Conservation (phyloP, 169 alveolate species). For the Plasmodium sp. region DNA sequence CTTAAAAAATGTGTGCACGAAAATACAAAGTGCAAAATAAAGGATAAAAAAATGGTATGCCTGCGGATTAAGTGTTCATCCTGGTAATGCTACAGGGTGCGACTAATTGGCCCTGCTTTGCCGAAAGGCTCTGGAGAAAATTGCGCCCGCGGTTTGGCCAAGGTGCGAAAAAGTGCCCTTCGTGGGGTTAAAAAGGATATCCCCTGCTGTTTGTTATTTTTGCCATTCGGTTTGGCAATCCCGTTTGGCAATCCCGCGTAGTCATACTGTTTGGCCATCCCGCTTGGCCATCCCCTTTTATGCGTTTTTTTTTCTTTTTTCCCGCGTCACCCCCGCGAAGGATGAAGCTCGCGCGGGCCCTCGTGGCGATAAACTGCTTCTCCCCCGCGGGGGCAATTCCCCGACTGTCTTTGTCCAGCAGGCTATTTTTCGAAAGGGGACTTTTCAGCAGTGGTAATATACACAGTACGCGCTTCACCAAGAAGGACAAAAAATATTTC, state of each 20-base stretch:
- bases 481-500: slow-evolving; percentile 11
- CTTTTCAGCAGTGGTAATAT: background rate
- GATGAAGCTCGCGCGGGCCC: slow-evolving; percentile 13
- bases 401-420: background rate
- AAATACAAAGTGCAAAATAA: background rate
- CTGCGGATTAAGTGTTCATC: background rate
- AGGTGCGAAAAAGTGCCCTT: background rate
- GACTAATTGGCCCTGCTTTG: background rate
- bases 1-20: background rate
- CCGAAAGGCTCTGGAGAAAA: background rate
- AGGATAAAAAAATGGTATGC: background rate
- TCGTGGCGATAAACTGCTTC: slow-evolving; percentile 8
- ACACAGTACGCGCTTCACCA: background rate
- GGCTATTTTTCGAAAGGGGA: slow-evolving; percentile 43
- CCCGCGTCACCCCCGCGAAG: background rate
- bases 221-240: background rate
- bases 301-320: background rate
- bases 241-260: background rate
- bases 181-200: background rate
- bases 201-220: background rate
- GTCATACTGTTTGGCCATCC: too few species aligned
- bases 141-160: background rate
- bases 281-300: background rate
- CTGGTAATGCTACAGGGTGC: background rate
- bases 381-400: background rate